Percentiles rank a stretch among this genome's conserved stretches.
Evolutionary conservation across 2,329 filamentous ascomycete species (phyloP).

Genomic region (Pseudogymnoascus sp.): DNA sequence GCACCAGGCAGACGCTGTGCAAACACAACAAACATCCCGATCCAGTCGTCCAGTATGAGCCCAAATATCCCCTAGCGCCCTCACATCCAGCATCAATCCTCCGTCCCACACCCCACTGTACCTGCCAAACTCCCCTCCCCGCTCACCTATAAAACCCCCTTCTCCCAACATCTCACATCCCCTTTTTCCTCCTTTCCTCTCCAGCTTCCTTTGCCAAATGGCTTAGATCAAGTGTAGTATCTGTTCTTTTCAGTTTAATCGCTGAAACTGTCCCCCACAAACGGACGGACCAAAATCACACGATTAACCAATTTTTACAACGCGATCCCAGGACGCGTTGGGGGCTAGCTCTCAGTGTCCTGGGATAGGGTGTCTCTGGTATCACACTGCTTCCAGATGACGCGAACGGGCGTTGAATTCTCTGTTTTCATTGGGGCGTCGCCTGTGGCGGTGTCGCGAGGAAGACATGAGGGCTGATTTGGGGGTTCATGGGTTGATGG

Average conservation of each 20-base stretch:
- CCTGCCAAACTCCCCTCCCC: background rate
- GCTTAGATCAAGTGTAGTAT: conserved; percentile 3
- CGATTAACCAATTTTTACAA: background rate
- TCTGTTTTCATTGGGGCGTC: background rate
- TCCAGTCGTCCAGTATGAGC: background rate
- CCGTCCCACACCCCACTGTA: background rate
- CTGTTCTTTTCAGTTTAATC: background rate
- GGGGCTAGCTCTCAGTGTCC: background rate
- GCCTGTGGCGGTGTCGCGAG: background rate
- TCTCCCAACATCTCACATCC: background rate
- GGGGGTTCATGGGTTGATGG: background rate
- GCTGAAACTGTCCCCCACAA: background rate
- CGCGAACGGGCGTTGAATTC: background rate
- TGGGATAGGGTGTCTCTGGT: background rate
- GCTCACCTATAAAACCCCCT: background rate
- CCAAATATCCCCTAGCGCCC: background rate
- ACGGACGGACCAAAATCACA: background rate
- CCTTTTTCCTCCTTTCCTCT: background rate
- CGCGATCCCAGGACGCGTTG: background rate
- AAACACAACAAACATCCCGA: background rate
- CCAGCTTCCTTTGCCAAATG: background rate
- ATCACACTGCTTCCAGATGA: background rate
- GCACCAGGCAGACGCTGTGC: background rate
- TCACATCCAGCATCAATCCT: background rate
- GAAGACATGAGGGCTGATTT: background rate